A percentile compares a stretch with the other conserved stretches of the same genome.
Conservation (phyloP, 257 asterid species). For the Fraxinus quadrangulata region DNA sequence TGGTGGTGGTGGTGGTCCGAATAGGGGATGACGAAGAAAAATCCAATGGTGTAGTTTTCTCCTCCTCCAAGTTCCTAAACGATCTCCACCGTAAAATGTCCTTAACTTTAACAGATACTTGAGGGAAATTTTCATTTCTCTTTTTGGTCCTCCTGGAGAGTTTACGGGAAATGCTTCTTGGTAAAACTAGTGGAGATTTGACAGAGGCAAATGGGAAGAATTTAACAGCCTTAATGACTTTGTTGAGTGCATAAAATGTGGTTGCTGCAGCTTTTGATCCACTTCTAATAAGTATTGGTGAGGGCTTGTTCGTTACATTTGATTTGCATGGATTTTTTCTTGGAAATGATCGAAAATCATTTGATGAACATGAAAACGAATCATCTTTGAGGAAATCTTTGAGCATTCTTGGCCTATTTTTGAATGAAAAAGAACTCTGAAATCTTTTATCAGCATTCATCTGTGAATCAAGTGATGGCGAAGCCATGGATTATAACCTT, state of each 20-base stretch:
- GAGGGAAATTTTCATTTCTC: neutral
- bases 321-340: conserved; percentile 27
- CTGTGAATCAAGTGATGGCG: conserved; percentile 11
- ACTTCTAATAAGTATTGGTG: conserved; percentile 43
- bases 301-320: conserved; percentile 31
- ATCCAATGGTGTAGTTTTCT: conserved; percentile 34
- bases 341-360: conserved; percentile 27
- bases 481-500: conserved; percentile 31
- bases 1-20: conserved; percentile 25
- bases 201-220: conserved; percentile 50
- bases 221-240: conserved; percentile 48
- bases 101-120: conserved; percentile 55
- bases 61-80: conserved; percentile 61
- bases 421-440: conserved; percentile 25
- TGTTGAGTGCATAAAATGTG: conserved; percentile 58
- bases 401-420: conserved; percentile 59
- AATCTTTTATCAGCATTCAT: conserved; percentile 19
- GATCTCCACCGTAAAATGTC: conserved; percentile 84
- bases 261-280: conserved; percentile 61
- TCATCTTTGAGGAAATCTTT: conserved; percentile 69
- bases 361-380: conserved; percentile 25
- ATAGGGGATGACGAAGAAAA: conserved; percentile 28
- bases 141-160: conserved; percentile 21
- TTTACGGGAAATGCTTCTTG: conserved; percentile 45
- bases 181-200: conserved; percentile 40